phyloP scores from a whole-genome alignment of 495 filamentous ascomycete species.

The Cairneyella variabilis region DNA sequence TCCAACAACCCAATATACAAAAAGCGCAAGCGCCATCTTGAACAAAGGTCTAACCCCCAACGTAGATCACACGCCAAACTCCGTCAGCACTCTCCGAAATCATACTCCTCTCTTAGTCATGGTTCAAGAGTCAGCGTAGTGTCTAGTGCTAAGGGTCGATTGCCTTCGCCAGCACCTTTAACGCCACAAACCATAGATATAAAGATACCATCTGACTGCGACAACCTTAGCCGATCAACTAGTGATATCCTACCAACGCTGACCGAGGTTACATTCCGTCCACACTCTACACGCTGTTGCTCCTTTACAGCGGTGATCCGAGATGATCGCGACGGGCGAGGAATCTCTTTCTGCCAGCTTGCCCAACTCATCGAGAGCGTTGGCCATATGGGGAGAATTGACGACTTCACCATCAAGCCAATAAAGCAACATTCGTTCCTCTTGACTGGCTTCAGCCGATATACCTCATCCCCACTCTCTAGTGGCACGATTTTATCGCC shows the following conservation, averaged over 20 bases:
- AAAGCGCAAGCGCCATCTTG: slow-evolving; percentile 17
- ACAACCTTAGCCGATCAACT: slow-evolving; percentile 3
- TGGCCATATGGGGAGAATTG: slow-evolving; percentile 5
- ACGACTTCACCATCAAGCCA: not conserved
- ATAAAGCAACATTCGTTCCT: not conserved
- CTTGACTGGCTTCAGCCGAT: slow-evolving; percentile 17
- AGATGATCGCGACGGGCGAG: slow-evolving; percentile 48
- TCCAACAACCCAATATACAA: slow-evolving; percentile 17
- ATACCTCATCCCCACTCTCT: slow-evolving; percentile 14
- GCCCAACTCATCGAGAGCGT: slow-evolving; percentile 15
- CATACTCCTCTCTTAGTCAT: slow-evolving; percentile 10
- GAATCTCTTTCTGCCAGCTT: slow-evolving; percentile 27
- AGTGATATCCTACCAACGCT: not conserved
- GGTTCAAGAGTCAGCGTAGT: slow-evolving; percentile 6
- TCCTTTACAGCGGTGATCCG: slow-evolving; percentile 47
- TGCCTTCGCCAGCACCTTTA: slow-evolving; percentile 11
- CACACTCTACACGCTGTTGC: not conserved
- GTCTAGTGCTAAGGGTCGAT: slow-evolving; percentile 10
- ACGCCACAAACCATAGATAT: slow-evolving; percentile 11
- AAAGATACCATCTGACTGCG: slow-evolving; percentile 10
- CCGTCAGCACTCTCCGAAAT: slow-evolving; percentile 9
- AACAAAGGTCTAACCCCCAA: slow-evolving; percentile 14
- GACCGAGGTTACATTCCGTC: slow-evolving; percentile 11
- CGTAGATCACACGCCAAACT: slow-evolving; percentile 11
- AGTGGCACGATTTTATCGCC: slow-evolving; percentile 11